These are phyloP conservation scores for Sanghuangporus baumii DNA, from an alignment of 1,284 basidiomycete species.

Conservation along the genomic window DNA sequence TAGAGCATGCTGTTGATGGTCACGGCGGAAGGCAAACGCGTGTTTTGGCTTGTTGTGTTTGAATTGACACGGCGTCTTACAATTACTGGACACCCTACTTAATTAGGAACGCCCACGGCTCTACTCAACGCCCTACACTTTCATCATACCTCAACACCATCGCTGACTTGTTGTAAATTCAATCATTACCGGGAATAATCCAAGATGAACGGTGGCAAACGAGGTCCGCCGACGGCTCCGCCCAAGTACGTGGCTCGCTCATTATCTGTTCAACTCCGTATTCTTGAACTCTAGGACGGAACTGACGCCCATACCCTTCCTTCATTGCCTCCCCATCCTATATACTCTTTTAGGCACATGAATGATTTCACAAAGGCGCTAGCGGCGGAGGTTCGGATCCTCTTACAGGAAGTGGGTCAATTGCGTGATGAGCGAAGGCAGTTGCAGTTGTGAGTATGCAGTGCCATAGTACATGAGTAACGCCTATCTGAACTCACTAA, in stretches of 20 bases:
- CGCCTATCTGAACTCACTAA: too few species aligned
- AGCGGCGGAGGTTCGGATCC: conserved; percentile 51
- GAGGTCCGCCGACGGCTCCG: conserved; percentile 4
- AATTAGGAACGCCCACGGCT: too few species aligned
- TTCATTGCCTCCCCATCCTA: neutral
- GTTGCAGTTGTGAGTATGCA: conserved; percentile 55
- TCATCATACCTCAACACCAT: too few species aligned
- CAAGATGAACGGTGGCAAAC: conserved; percentile 5
- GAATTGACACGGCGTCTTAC: too few species aligned
- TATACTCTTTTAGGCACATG: conserved; percentile 41
- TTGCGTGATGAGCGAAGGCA: conserved; percentile 65
- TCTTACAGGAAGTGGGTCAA: conserved; percentile 68
- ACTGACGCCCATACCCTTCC: neutral
- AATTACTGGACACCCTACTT: too few species aligned
- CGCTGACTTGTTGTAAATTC: too few species aligned
- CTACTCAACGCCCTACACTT: too few species aligned
- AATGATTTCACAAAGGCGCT: conserved; percentile 66
- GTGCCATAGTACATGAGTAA: too few species aligned
- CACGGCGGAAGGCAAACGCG: too few species aligned
- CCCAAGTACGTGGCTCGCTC: conserved; percentile 4
- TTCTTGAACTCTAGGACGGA: neutral
- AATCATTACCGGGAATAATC: too few species aligned
- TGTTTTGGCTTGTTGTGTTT: too few species aligned
- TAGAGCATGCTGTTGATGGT: too few species aligned
- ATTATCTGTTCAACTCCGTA: neutral